Percentiles rank a stretch among this genome's conserved stretches.
Conservation (phyloP, 1,284 basidiomycete genomes). For the Termitomyces sp. region DNA sequence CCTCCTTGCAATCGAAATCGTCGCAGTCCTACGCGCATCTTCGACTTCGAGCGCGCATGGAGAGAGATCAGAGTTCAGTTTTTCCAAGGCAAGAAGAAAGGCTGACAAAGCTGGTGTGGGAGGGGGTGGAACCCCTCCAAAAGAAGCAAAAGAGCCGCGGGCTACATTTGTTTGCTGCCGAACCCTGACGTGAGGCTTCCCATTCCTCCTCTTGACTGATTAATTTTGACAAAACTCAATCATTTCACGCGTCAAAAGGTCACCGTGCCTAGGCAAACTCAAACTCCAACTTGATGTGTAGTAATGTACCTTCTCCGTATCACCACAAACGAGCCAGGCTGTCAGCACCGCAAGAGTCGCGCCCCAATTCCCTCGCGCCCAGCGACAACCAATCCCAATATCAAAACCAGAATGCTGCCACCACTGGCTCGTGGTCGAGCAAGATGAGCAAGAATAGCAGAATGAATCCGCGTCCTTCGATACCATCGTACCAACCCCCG, state of each 20-base stretch:
- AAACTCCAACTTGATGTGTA: slow-evolving; percentile 30
- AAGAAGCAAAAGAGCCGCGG: slow-evolving; percentile 34
- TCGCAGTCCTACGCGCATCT: slow-evolving; percentile 23
- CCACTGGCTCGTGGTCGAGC: slow-evolving; percentile 53
- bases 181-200: slow-evolving; percentile 37
- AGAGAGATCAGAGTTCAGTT: slow-evolving; percentile 29
- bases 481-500: slow-evolving; percentile 22
- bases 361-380: slow-evolving; percentile 30
- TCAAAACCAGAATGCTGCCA: slow-evolving; percentile 29
- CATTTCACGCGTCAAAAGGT: slow-evolving; percentile 24
- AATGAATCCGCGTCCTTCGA: slow-evolving; percentile 13
- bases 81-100: slow-evolving; percentile 41
- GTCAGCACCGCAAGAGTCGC: slow-evolving; percentile 42
- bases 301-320: slow-evolving; percentile 58
- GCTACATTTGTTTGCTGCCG: slow-evolving; percentile 47
- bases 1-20: too few species aligned
- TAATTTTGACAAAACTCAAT: neutral
- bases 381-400: slow-evolving; percentile 13
- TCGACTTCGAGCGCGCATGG: slow-evolving; percentile 22
- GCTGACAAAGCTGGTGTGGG: slow-evolving; percentile 42
- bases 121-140: slow-evolving; percentile 39
- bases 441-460: slow-evolving; percentile 47
- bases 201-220: slow-evolving; percentile 2
- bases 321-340: slow-evolving; percentile 63
- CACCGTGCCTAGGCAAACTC: slow-evolving; percentile 40